A percentile compares a stretch with the other conserved stretches of the same genome.
Conservation (phyloP, 306 rosid species). For the Gastrolobium villosum region DNA sequence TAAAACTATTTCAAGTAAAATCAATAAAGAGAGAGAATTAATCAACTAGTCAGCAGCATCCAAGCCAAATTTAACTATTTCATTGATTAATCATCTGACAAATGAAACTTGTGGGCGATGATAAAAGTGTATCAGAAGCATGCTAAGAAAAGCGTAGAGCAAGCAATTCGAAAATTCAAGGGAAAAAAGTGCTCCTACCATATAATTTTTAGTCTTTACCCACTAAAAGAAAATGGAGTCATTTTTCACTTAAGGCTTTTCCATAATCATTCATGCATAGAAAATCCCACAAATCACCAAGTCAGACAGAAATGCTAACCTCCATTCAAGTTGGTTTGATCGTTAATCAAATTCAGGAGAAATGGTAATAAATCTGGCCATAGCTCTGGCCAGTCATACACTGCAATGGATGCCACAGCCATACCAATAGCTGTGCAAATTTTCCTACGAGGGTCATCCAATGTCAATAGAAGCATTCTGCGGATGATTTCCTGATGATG, state of each 20-base stretch:
- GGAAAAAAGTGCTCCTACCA: not conserved
- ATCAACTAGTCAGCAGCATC: conserved; percentile 33
- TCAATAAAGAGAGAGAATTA: conserved; percentile 25
- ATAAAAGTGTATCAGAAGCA: conserved; percentile 31
- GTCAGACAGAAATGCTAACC: conserved; percentile 55
- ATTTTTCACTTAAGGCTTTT: conserved; percentile 20
- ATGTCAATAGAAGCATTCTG: conserved; percentile 71
- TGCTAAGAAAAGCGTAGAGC: conserved; percentile 20
- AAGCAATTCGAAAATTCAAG: conserved; percentile 22
- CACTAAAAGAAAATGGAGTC: conserved; percentile 22
- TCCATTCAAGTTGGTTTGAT: conserved; percentile 78
- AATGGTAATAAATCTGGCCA: conserved; percentile 94
- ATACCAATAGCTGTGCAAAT: conserved; percentile 93
- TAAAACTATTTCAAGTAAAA: conserved; percentile 28
- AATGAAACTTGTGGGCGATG: conserved; percentile 14
- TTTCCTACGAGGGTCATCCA: conserved; percentile 91
- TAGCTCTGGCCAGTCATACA: conserved; percentile 92
- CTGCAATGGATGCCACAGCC: conserved; percentile 94
- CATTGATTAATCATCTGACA: conserved; percentile 7
- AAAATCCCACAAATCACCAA: conserved; percentile 37
- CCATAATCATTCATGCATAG: conserved; percentile 26
- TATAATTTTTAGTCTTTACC: conserved; percentile 20
- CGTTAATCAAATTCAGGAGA: conserved; percentile 76
- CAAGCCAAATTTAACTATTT: conserved; percentile 8
- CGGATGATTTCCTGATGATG: conserved; percentile 72